These are phyloP conservation scores for Isabelozyma rhagii DNA, from an alignment of 805 yeast species.

Conservation along the genomic window DNA sequence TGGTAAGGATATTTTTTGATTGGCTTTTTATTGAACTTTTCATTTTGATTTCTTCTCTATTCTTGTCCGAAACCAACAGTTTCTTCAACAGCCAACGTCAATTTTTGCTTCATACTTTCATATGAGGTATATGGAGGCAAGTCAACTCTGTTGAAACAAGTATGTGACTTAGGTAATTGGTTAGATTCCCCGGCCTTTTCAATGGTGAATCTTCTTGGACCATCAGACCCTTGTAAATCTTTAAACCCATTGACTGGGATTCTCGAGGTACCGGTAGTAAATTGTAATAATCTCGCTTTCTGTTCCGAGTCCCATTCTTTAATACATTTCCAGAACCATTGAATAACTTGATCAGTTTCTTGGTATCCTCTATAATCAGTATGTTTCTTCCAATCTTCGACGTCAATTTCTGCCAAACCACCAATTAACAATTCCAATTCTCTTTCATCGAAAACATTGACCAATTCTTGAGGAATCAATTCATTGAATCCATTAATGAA, in stretches of 20 bases:
- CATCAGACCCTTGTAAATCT: conserved; percentile 98
- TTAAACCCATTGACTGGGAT: conserved; percentile 99
- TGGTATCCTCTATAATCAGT: conserved; percentile 98
- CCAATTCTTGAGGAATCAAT: conserved; percentile 93
- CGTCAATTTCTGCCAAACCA: conserved; percentile 96
- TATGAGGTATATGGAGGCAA: conserved; percentile 88
- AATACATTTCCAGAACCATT: conserved; percentile 98
- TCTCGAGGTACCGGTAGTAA: conserved; percentile 98
- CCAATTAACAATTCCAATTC: conserved; percentile 95
- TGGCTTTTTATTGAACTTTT: neutral
- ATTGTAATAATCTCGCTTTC: conserved; percentile 90
- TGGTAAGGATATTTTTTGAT: neutral
- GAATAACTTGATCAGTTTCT: conserved; percentile 92
- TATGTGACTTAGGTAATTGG: conserved; percentile 95
- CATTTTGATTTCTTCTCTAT: conserved; percentile 26
- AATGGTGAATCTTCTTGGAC: conserved; percentile 97
- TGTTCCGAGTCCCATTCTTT: conserved; percentile 95
- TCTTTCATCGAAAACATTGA: conserved; percentile 95
- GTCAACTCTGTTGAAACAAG: conserved; percentile 98
- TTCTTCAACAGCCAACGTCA: conserved; percentile 96
- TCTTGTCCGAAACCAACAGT: conserved; percentile 99
- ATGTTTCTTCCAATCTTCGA: conserved; percentile 98
- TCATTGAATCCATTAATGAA: conserved; percentile 97
- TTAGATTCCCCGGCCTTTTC: conserved; percentile 95
- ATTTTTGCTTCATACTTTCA: conserved; percentile 81